phyloP scores from a whole-genome alignment of 2,329 filamentous ascomycete genomes.

The Bertia moriformis region DNA sequence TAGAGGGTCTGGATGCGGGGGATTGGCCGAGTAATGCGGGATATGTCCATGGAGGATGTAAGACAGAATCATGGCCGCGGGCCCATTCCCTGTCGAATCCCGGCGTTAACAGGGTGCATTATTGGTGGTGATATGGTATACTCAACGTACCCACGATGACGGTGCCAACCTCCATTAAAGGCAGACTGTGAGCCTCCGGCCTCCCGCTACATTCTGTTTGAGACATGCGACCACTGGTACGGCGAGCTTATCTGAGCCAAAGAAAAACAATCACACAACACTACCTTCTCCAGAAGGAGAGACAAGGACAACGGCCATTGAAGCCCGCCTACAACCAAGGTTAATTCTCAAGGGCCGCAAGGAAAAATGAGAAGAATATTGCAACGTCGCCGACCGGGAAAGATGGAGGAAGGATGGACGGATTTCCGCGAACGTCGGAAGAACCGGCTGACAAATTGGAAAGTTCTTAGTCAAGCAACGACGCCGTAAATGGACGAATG shows the following conservation, averaged over 20 bases:
- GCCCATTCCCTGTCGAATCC: slow-evolving; percentile 35
- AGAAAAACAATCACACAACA: not conserved
- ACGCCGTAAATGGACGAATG: no score
- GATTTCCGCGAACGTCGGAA: no score
- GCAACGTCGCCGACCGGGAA: no score
- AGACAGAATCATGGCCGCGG: slow-evolving; percentile 44
- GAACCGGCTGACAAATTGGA: no score
- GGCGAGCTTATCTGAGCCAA: no score
- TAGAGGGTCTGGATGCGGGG: slow-evolving; percentile 38
- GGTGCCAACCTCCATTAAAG: slow-evolving; percentile 16
- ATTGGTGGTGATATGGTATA: not conserved
- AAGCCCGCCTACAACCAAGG: not conserved
- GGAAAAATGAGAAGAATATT: no score
- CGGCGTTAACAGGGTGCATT: not conserved
- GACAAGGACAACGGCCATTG: not conserved
- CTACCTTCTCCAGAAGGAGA: not conserved
- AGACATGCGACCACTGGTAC: not conserved
- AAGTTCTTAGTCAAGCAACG: no score
- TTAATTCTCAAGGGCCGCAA: no score
- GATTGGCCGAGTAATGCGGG: slow-evolving; percentile 32
- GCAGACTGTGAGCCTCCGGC: slow-evolving; percentile 10
- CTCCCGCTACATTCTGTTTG: slow-evolving; percentile 13
- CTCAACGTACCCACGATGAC: slow-evolving; percentile 24
- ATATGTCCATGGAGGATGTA: slow-evolving; percentile 48
- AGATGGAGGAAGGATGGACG: no score